Percentiles rank a stretch among this genome's conserved stretches.
Evolutionary conservation across 2,329 filamentous ascomycete species (phyloP).

Genomic region (Acrocalymma vagum): DNA sequence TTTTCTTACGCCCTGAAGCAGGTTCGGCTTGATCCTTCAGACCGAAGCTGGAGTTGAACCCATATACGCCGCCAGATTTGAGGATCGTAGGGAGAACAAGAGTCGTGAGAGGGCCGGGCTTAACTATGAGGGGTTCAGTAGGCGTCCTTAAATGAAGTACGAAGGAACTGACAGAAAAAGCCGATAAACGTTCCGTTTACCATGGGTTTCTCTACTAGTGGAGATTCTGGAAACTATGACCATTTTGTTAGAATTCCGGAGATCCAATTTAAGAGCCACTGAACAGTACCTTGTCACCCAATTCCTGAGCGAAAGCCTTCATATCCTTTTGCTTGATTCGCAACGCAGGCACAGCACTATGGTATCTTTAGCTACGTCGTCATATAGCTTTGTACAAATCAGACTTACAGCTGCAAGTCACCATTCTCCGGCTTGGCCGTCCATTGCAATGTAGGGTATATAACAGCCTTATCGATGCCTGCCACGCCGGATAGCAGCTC

Average conservation of each 20-base stretch:
- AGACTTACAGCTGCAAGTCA: slow-evolving; percentile 78
- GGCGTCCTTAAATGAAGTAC: too few relatives aligned
- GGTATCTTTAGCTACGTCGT: too few relatives aligned
- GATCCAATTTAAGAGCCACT: too few relatives aligned
- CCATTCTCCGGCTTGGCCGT: slow-evolving; percentile 82
- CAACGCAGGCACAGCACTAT: slow-evolving; percentile 82
- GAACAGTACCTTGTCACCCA: slow-evolving; percentile 62
- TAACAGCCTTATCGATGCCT: slow-evolving; percentile 73
- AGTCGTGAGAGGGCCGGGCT: slow-evolving; percentile 69
- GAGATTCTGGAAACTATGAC: slow-evolving; percentile 79
- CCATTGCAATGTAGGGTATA: slow-evolving; percentile 81
- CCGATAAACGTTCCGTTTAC: slow-evolving; percentile 75
- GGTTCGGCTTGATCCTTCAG: slow-evolving; percentile 69
- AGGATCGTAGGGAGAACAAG: slow-evolving; percentile 76
- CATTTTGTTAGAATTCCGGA: too few relatives aligned
- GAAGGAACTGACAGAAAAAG: too few relatives aligned
- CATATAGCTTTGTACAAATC: too few relatives aligned
- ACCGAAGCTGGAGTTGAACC: slow-evolving; percentile 67
- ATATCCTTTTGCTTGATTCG: slow-evolving; percentile 74
- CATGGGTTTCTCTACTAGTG: slow-evolving; percentile 75
- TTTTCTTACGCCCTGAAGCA: slow-evolving; percentile 68
- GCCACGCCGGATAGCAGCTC: slow-evolving; percentile 73
- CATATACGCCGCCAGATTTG: slow-evolving; percentile 67
- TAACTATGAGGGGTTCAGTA: too few relatives aligned
- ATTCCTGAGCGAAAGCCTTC: slow-evolving; percentile 63